These are phyloP conservation scores for Tolypocladium amazonense DNA, from an alignment of 2,329 filamentous ascomycete genomes.

Conservation along the genomic window DNA sequence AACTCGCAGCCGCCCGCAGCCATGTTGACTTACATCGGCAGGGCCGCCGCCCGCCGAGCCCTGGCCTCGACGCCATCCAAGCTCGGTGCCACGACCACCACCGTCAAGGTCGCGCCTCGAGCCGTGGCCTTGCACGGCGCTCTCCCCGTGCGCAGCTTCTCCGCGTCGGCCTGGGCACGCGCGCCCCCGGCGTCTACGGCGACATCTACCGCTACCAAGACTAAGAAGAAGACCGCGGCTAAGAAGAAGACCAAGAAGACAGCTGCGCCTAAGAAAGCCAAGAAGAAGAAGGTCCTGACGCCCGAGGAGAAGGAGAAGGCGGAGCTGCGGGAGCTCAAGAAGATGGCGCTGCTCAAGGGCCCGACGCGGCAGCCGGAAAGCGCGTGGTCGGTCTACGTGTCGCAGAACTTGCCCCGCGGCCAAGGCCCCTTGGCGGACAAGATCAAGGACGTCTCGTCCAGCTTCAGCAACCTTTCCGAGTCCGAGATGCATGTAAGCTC, in stretches of 20 bases:
- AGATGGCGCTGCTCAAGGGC: constrained; percentile 28
- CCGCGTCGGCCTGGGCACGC: constrained; percentile 16
- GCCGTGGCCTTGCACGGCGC: constrained; percentile 1
- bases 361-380: constrained; percentile 20
- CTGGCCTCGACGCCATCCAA: constrained; percentile 12
- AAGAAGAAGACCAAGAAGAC: constrained; percentile 11
- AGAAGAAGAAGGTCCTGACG: constrained; percentile 16
- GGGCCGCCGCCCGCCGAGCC: constrained; percentile 25
- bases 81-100: constrained; percentile 7
- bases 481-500: constrained; percentile 32
- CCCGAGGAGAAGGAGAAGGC: constrained; percentile 26
- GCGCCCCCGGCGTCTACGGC: constrained; percentile 13
- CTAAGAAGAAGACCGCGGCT: constrained; percentile 10
- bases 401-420: constrained; percentile 15
- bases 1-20: constrained; percentile 1
- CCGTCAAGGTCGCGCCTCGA: constrained; percentile 10
- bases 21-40: constrained; percentile 33
- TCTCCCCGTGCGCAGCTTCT: constrained; percentile 18
- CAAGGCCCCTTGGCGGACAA: constrained; percentile 5
- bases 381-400: constrained; percentile 28
- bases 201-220: constrained; percentile 9
- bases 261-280: constrained; percentile 13
- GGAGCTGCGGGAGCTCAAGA: constrained; percentile 25
- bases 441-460: constrained; percentile 16
- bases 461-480: constrained; percentile 28